Evolutionary conservation across 805 yeast genomes (phyloP), one percentile per base, ranked within the genome.

Genomic region (Cyberlindnera xishuangbannaensis): DNA sequence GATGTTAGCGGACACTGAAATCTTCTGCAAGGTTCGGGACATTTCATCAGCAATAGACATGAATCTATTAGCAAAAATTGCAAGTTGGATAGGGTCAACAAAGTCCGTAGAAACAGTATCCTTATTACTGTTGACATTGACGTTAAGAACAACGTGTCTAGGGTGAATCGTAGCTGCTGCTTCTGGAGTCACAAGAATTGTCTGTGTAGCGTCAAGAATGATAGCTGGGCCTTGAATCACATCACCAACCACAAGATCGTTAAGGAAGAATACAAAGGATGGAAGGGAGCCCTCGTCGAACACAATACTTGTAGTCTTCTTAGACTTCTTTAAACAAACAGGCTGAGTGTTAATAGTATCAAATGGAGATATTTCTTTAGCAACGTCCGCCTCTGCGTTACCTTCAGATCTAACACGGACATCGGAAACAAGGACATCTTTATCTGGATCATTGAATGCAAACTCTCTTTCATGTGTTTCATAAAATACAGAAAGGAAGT

Each of bases 121-220:
- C 64, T 10, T 58, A 57, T 37, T 54, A 39, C 35, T 60, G 48
- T 59, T 57, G 41, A 58, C 42, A 7, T 40, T 36, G 16, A 50
- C 47, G 31, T 47, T 48, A 15, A 50, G 38, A 3, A 59, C 50
- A 13, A 65, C 62, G 42, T 63, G 67, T 25, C 60, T 48, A 22
- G 57, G 55, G 15, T 62, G 47, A 18, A 64, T 51, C 9, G 56
- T 54, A 7, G 69, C 69, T 4, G 26, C 44, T 3, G 64, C 53
- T 22, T 48, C 50, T 13, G 67, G 65, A n/a, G 56, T 56, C 18
- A 65, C 53, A 9, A 64, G 24, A 15, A 65, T 48, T 3, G 69
- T 65, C 45, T 65, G 95, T 1, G 94, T 84, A 18, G 75, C 77
- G 58, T 84, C 95, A 3, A 83, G 78, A 41, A 84, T 64, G 45